phyloP scores from a whole-genome alignment of 2,329 filamentous ascomycete genomes.

The Xylaria multiplex region DNA sequence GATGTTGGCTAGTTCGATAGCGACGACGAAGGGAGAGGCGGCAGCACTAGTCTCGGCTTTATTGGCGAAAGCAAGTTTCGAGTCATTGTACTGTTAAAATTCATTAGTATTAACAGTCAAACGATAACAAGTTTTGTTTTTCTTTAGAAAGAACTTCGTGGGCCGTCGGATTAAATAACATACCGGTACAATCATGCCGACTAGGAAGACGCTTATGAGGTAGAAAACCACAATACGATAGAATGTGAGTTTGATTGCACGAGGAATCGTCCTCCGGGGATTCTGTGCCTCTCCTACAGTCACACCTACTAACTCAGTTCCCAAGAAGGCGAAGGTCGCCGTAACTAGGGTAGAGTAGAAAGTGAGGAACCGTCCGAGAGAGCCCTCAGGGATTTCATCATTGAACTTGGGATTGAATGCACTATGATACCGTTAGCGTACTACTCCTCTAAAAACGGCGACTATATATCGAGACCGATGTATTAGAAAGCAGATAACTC shows the following conservation, averaged over 20 bases:
- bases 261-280: conserved; percentile 78
- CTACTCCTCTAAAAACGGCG: neutral
- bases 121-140: no score
- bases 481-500: conserved; percentile 35
- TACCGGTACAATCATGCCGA: conserved; percentile 77
- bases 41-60: conserved; percentile 62
- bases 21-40: conserved; percentile 80
- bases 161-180: no score
- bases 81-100: conserved; percentile 64
- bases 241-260: conserved; percentile 82
- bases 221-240: conserved; percentile 87
- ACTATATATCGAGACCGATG: neutral
- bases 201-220: conserved; percentile 74
- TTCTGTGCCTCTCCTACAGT: conserved; percentile 84
- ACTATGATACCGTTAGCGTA: conserved; percentile 32
- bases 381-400: conserved; percentile 55
- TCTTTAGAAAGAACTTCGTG: no score
- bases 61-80: conserved; percentile 67
- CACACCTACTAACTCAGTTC: conserved; percentile 80
- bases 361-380: conserved; percentile 65
- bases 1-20: conserved; percentile 73
- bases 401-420: conserved; percentile 65
- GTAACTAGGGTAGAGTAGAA: conserved; percentile 79
- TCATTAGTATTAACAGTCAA: no score
- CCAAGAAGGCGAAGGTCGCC: conserved; percentile 81